Conservation (phyloP, 177 flowering plant species). For the Tripterygium wilfordii region DNA sequence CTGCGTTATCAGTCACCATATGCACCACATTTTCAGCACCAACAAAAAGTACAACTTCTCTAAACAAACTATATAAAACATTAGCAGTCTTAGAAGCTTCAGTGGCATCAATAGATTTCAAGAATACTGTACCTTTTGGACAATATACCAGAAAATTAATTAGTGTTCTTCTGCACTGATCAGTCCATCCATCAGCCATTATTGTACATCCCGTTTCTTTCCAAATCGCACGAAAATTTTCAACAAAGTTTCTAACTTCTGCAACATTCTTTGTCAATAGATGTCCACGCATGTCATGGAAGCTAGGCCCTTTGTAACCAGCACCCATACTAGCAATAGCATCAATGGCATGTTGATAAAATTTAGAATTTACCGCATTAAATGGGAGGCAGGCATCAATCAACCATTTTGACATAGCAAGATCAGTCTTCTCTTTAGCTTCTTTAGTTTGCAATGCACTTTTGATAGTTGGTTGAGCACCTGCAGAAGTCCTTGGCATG, state of each 20-base stretch:
- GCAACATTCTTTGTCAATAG: slow-evolving; percentile 4
- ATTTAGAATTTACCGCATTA: slow-evolving; percentile 1
- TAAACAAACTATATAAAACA: too few species aligned
- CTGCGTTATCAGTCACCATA: slow-evolving; percentile 1
- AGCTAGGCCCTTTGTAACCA: slow-evolving; percentile 5
- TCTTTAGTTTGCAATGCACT: slow-evolving; percentile 4
- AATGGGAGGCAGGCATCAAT: slow-evolving; percentile 6
- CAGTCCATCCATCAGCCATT: background rate
- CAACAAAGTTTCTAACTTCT: slow-evolving; percentile 4
- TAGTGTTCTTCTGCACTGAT: background rate
- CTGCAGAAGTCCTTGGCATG: slow-evolving; percentile 5
- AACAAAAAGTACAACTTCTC: slow-evolving; percentile 3
- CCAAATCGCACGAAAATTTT: background rate
- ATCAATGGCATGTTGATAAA: slow-evolving; percentile 5
- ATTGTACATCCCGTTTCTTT: slow-evolving; percentile 1
- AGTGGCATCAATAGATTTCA: slow-evolving; percentile 1
- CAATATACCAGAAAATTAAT: slow-evolving; percentile 1
- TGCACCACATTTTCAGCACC: slow-evolving; percentile 8
- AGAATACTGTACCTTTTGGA: slow-evolving; percentile 2
- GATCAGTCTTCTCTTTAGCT: slow-evolving; percentile 1
- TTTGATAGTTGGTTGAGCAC: slow-evolving; percentile 6
- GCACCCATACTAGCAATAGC: slow-evolving; percentile 4
- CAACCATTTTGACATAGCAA: background rate
- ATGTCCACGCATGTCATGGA: slow-evolving; percentile 1
- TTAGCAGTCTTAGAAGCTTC: slow-evolving; percentile 3